phyloP scores from a whole-genome alignment of 2,329 filamentous ascomycete species.

The Xylariaceae sp. region DNA sequence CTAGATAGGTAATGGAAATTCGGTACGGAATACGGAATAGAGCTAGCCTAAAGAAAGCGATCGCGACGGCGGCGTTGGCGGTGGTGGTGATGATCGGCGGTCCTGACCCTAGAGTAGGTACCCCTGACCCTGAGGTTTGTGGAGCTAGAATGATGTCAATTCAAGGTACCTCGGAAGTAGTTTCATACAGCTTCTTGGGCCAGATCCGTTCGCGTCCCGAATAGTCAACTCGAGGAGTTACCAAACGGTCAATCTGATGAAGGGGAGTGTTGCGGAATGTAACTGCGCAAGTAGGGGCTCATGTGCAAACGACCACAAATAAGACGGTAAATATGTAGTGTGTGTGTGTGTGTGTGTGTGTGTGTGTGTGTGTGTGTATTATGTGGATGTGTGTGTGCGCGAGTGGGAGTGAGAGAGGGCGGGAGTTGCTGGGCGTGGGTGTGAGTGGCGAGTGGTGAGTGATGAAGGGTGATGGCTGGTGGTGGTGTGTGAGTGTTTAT shows the following conservation, averaged over 20 bases:
- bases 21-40: background rate
- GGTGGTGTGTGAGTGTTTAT: background rate
- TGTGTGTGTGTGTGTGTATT: background rate
- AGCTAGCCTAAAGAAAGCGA: background rate
- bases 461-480: background rate
- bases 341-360: background rate
- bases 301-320: background rate
- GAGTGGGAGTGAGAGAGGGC: background rate
- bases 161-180: conserved; percentile 2
- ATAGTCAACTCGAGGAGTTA: background rate
- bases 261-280: background rate
- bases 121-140: conserved; percentile 17
- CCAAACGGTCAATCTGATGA: background rate
- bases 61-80: background rate
- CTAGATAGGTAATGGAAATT: background rate
- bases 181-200: background rate
- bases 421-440: background rate
- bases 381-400: background rate
- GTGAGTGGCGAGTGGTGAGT: background rate
- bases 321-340: too few species aligned
- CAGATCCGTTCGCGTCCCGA: conserved; percentile 3
- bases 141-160: conserved; percentile 31
- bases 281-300: background rate
- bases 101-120: conserved; percentile 10
- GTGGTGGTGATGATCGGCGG: conserved; percentile 12